Evolutionary conservation across 345 rosid genomes (phyloP), one percentile per base, ranked within the genome.

Genomic region (Euphorbia pulcherrima): DNA sequence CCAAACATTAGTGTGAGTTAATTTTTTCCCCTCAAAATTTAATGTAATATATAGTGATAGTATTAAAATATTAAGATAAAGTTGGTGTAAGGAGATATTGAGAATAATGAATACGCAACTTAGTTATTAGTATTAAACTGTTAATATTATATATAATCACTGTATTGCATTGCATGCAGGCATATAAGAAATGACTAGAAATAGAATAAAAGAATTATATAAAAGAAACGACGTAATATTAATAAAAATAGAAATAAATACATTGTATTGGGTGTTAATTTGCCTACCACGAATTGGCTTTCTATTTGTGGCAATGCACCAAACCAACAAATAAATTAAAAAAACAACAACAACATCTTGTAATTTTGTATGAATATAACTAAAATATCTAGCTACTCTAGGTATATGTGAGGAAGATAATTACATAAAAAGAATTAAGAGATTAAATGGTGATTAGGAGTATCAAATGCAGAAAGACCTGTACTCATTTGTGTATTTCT

Each of bases 381-480:
- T 3, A 7, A 33, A 33, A 33, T 2, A 33, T n/a, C n/a, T n/a
- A n/a, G n/a, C n/a, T n/a, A n/a, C n/a, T n/a, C n/a, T n/a, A n/a
- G n/a, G n/a, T n/a, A n/a, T n/a, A n/a, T n/a, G n/a, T n/a, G n/a
- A 33, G 7, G 7, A 33, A 33, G 37, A 33, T n/a, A 7, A 33
- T 33, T 7, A 33, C 6, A 16, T 47, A 10, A 47, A 4, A 47
- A 17, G 6, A 5, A 54, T 72, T 33, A 57, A 41, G 56, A 66
- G 60, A 64, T 74, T 1, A 60, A 59, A 28, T 56, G 44, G 68
- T 27, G 52, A 44, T 68, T 55, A n/a, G 30, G 46, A n/a, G 59
- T 20, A 23, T 29, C 51, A 48, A 27, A 2, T 11, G 66, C 85
- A 0, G 70, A 79, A 5, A 73, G n/a, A n/a, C n/a, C n/a, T n/a